phyloP scores from a whole-genome alignment of 345 rosid species.

The Ceriops tagal region DNA sequence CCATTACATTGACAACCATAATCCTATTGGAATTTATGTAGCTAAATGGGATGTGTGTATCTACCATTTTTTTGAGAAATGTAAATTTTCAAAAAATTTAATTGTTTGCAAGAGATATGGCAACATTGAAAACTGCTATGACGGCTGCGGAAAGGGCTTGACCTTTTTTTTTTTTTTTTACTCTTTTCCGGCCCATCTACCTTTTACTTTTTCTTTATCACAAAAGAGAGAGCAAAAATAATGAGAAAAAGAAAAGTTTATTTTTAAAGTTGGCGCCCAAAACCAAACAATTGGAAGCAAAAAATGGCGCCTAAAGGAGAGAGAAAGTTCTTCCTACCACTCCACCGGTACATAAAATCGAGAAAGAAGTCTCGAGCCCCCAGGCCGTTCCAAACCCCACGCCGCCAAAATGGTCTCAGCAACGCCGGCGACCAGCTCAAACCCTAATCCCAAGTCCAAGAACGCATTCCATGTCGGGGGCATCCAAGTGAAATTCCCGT shows the following conservation, averaged over 20 bases:
- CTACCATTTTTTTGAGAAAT: too few relatives aligned
- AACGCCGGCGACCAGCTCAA: slow-evolving; percentile 21
- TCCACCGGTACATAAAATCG: not conserved
- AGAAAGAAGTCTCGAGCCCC: not conserved
- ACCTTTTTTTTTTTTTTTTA: too few relatives aligned
- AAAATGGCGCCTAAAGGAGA: not conserved
- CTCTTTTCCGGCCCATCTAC: too few relatives aligned
- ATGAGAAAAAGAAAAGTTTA: not conserved
- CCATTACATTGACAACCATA: too few relatives aligned
- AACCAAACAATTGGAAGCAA: not conserved
- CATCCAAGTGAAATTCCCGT: slow-evolving; percentile 76
- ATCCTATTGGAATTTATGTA: too few relatives aligned
- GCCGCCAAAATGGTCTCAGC: slow-evolving; percentile 32
- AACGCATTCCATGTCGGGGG: slow-evolving; percentile 63
- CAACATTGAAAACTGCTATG: too few relatives aligned
- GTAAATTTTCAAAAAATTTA: too few relatives aligned
- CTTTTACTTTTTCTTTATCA: not conserved
- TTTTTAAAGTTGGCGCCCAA: too few relatives aligned
- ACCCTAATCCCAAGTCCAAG: slow-evolving; percentile 38
- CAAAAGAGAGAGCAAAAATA: not conserved
- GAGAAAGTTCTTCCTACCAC: too few relatives aligned
- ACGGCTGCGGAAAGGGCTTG: too few relatives aligned
- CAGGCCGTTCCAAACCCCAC: not conserved
- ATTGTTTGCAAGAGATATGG: too few relatives aligned
- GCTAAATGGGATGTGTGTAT: too few relatives aligned